Percentiles rank a stretch among this genome's conserved stretches.
These are phyloP conservation scores for Knufia fluminis DNA, from an alignment of 2,329 filamentous ascomycete species.

Conservation along the genomic window DNA sequence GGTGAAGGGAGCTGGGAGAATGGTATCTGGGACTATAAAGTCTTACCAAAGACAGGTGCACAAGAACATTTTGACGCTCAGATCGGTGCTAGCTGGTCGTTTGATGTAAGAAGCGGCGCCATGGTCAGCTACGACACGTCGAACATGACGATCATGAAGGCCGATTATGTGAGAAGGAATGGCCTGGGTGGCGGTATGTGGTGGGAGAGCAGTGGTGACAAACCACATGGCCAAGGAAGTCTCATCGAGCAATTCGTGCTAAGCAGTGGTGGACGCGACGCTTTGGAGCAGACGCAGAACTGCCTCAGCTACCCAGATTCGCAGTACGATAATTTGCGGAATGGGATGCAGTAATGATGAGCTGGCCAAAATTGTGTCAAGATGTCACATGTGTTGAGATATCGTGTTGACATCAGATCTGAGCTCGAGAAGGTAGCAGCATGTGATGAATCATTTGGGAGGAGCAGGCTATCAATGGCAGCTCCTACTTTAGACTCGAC, in stretches of 20 bases:
- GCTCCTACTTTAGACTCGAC: no score
- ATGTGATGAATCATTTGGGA: no score
- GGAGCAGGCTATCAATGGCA: no score
- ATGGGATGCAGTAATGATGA: conserved; percentile 28
- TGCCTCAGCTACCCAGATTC: conserved; percentile 43
- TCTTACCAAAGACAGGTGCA: conserved; percentile 60
- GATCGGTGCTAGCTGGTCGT: conserved; percentile 67
- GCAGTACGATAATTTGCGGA: conserved; percentile 45
- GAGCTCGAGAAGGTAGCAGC: not conserved
- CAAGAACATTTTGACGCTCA: conserved; percentile 53
- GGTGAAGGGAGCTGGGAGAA: conserved; percentile 76
- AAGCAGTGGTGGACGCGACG: conserved; percentile 25
- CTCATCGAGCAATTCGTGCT: conserved; percentile 51
- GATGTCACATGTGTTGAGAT: not conserved
- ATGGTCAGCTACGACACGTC: conserved; percentile 75
- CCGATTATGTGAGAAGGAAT: conserved; percentile 56
- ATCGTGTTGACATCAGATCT: not conserved
- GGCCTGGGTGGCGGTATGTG: conserved; percentile 87
- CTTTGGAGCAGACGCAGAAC: conserved; percentile 41
- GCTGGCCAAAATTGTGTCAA: not conserved
- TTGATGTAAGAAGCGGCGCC: conserved; percentile 51
- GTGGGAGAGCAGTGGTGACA: conserved; percentile 84
- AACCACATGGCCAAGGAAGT: conserved; percentile 48
- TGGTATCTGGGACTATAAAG: conserved; percentile 84
- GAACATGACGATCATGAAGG: conserved; percentile 58